Evolutionary conservation across 768 basidiomycete genomes (phyloP), one percentile per base, ranked within the genome.

Genomic region (Boletus sensibilis): DNA sequence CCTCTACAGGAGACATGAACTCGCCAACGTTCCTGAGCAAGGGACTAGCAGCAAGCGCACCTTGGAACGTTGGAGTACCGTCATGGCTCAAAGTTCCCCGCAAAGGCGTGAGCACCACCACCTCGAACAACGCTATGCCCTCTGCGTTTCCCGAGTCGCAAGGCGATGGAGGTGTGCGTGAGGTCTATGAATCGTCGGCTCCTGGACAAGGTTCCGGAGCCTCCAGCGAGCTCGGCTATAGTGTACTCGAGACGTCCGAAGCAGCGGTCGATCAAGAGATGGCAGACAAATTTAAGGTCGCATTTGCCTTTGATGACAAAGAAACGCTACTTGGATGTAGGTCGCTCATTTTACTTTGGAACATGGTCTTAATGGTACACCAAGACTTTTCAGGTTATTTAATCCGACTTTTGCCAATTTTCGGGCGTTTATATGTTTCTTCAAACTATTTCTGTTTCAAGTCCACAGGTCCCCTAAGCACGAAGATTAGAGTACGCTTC

Each of bases 391-490:
- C 92, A 40, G 94, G 94, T 11, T 97, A 92, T 70, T 78, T 98
- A 41, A 93, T 86, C 73, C 82, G 96, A 53, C 79, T 96, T 25
- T 71, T 99, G n/a, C 96, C 97, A 0, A 81, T 96, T 13, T 89
- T 80, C 57, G 96, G 96, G 8, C 82, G 88, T 50, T 80, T 98
- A 29, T 98, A 90, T 67, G 82, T 98, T 58, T 96, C 96, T n/a
- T 86, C 84, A 12, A 93, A 91, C 71, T 88, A 84, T 70, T 89
- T 98, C 71, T 97, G 94, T 74, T 99, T 98, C 82, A 91, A 92
- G 67, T 94, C 95, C 5, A 89, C 83, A 41, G 85, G 92, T 5
- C 82, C 90, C 31, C 69, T 96, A 47, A 82, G 89, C 51, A 77
- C 82, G 42, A 90, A 87, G 68, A 98, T 94, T 13, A 83, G 85